Evolutionary conservation across 805 yeast genomes (phyloP).

Genomic region (Yueomyces sp.): DNA sequence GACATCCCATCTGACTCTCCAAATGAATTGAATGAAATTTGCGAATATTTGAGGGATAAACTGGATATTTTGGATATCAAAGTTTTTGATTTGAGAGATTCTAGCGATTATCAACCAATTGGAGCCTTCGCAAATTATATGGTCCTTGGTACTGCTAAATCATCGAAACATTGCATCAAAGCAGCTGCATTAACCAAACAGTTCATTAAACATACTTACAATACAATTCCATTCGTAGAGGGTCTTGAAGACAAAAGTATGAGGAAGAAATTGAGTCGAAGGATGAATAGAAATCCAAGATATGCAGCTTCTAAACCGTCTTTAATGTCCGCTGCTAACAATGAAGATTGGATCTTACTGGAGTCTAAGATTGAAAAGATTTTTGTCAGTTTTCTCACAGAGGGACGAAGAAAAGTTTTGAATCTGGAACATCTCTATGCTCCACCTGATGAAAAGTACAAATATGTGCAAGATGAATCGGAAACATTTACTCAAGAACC

Average conservation of each 20-base stretch:
- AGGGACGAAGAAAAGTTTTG: slow-evolving; percentile 50
- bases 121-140: slow-evolving; percentile 32
- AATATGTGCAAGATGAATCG: slow-evolving; percentile 3
- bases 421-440: slow-evolving; percentile 64
- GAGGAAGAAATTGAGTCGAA: slow-evolving; percentile 35
- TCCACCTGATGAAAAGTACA: slow-evolving; percentile 26
- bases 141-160: slow-evolving; percentile 64
- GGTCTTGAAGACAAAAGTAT: slow-evolving; percentile 55
- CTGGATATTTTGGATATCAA: slow-evolving; percentile 53
- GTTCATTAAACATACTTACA: slow-evolving; percentile 40
- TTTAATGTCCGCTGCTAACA: slow-evolving; percentile 27
- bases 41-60: slow-evolving; percentile 35
- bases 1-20: slow-evolving; percentile 51
- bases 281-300: slow-evolving; percentile 40
- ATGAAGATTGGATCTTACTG: slow-evolving; percentile 74
- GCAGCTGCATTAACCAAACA: slow-evolving; percentile 49
- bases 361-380: slow-evolving; percentile 53
- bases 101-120: not conserved
- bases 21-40: slow-evolving; percentile 22
- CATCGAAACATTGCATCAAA: slow-evolving; percentile 59
- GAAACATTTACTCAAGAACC: not conserved
- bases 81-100: slow-evolving; percentile 49
- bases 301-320: slow-evolving; percentile 40
- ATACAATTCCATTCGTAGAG: slow-evolving; percentile 42
- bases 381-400: slow-evolving; percentile 60